These are phyloP conservation scores for Xylariaceae sp. DNA, from an alignment of 2,329 filamentous ascomycete genomes.

Conservation along the genomic window DNA sequence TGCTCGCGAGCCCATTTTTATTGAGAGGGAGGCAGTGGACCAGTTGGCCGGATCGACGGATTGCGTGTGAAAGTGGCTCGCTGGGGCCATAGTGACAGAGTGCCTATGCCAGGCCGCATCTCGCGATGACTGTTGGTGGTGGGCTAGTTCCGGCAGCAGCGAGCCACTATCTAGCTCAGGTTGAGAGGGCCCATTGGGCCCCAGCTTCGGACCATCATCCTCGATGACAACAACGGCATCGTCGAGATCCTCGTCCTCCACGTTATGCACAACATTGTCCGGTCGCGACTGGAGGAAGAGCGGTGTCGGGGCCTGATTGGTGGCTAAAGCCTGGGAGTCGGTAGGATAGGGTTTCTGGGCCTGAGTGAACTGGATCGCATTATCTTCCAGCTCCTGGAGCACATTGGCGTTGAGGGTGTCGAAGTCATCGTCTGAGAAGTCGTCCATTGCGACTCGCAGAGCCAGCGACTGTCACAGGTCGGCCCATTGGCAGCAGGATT, in stretches of 20 bases:
- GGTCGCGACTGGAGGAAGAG: constrained; percentile 10
- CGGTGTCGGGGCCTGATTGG: background rate
- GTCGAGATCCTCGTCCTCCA: constrained; percentile 55
- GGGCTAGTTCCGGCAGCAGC: constrained; percentile 9
- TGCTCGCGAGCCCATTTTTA: constrained; percentile 11
- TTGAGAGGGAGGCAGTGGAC: constrained; percentile 6
- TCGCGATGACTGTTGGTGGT: constrained; percentile 17
- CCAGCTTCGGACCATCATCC: constrained; percentile 42
- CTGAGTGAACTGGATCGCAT: constrained; percentile 58
- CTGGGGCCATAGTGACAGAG: constrained; percentile 21
- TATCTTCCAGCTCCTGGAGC: constrained; percentile 58
- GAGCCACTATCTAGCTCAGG: constrained; percentile 5
- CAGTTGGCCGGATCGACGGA: constrained; percentile 15
- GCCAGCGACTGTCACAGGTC: constrained; percentile 23
- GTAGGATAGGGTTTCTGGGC: constrained; percentile 32
- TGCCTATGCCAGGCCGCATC: constrained; percentile 24
- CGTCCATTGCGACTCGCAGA: constrained; percentile 44
- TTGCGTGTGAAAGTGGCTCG: constrained; percentile 24
- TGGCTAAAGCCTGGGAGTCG: background rate
- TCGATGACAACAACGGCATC: constrained; percentile 54
- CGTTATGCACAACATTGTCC: constrained; percentile 37
- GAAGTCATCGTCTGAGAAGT: constrained; percentile 60
- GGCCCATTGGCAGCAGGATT: constrained; percentile 17
- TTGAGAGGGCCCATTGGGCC: constrained; percentile 29
- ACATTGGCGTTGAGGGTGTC: constrained; percentile 54